Evolutionary conservation across 2,329 filamentous ascomycete species (phyloP).

Genomic region (Fusarium mangiferae): DNA sequence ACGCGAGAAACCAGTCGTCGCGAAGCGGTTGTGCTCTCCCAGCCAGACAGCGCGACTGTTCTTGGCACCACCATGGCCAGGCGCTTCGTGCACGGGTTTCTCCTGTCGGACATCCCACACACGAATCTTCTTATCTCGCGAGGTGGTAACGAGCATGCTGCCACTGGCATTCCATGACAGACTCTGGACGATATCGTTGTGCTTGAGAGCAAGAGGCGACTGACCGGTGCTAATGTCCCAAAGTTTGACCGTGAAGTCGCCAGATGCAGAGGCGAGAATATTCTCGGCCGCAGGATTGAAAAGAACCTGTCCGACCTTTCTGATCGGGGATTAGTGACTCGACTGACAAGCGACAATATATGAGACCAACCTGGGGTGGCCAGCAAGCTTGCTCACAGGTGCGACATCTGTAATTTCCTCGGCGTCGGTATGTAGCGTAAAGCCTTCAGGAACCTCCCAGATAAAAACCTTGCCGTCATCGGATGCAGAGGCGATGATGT

Average conservation of each 20-base stretch:
- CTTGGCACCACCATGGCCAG: slow-evolving; percentile 92
- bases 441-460: slow-evolving; percentile 92
- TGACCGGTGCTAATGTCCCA: slow-evolving; percentile 91
- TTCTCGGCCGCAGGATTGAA: slow-evolving; percentile 98
- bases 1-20: slow-evolving; percentile 95
- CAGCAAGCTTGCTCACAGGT: slow-evolving; percentile 82
- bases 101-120: slow-evolving; percentile 98
- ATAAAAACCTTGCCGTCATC: slow-evolving; percentile 98
- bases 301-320: slow-evolving; percentile 96
- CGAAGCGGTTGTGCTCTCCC: slow-evolving; percentile 95
- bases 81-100: slow-evolving; percentile 82
- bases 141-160: slow-evolving; percentile 87
- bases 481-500: slow-evolving; percentile 89
- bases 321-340: slow-evolving; percentile 51
- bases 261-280: slow-evolving; percentile 92
- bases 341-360: background rate
- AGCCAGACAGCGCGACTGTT: slow-evolving; percentile 98
- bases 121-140: slow-evolving; percentile 96
- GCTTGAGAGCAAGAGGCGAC: slow-evolving; percentile 79
- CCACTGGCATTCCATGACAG: slow-evolving; percentile 95
- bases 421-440: slow-evolving; percentile 84
- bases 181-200: slow-evolving; percentile 93
- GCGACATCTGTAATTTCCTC: slow-evolving; percentile 85
- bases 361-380: slow-evolving; percentile 79
- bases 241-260: slow-evolving; percentile 93